Percentiles rank a stretch among this genome's conserved stretches.
Evolutionary conservation across 257 asterid genomes (phyloP).

Genomic region (Marsdenia floribunda): DNA sequence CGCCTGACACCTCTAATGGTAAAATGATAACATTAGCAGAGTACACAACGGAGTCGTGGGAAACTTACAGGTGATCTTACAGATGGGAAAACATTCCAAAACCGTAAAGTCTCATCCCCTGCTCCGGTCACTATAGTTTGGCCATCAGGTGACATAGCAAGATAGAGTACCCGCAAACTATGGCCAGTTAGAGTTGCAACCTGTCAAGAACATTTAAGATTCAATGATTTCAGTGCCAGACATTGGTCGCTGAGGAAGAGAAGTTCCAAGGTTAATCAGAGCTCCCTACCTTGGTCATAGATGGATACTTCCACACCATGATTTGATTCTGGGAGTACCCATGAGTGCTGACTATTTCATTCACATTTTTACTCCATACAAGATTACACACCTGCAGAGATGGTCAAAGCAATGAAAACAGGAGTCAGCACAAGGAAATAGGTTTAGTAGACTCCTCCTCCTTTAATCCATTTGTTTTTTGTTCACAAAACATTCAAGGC

Average conservation of each 20-base stretch:
- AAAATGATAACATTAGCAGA: too few relatives aligned
- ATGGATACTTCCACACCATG: constrained; percentile 99
- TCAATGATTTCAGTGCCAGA: not conserved
- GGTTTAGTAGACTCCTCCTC: too few relatives aligned
- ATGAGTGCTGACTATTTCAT: constrained; percentile 95
- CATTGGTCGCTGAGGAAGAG: not conserved
- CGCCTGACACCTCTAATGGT: not conserved
- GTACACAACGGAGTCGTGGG: not conserved
- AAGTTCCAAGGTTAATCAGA: not conserved
- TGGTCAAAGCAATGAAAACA: not conserved
- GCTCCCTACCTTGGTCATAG: constrained; percentile 65
- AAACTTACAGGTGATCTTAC: constrained; percentile 68
- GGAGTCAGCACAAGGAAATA: not conserved
- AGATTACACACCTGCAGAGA: constrained; percentile 76
- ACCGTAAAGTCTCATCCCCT: constrained; percentile 91
- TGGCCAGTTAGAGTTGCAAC: constrained; percentile 95
- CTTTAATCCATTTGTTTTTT: not conserved
- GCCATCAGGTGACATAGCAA: constrained; percentile 96
- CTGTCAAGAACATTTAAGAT: constrained; percentile 25
- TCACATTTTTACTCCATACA: constrained; percentile 94
- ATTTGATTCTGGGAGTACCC: constrained; percentile 97
- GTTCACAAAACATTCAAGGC: not conserved
- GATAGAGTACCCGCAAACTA: constrained; percentile 77
- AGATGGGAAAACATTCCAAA: constrained; percentile 91
- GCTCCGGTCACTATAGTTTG: constrained; percentile 99